phyloP scores from a whole-genome alignment of 2,329 filamentous ascomycete genomes.

The Alternaria triticimaculans region DNA sequence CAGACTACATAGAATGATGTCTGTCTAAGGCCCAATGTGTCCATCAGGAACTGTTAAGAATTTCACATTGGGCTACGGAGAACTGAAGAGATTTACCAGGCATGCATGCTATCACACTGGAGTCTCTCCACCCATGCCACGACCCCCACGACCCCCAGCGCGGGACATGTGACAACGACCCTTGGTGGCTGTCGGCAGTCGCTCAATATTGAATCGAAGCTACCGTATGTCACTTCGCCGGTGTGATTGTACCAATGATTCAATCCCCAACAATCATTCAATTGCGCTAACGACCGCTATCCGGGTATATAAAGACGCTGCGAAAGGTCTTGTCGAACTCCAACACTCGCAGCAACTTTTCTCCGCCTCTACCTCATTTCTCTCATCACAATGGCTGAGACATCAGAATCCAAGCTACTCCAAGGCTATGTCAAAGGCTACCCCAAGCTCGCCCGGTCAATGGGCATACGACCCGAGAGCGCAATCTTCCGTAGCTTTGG shows the following conservation, averaged over 20 bases:
- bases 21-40: too few species aligned
- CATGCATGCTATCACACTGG: too few species aligned
- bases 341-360: not conserved
- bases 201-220: not conserved
- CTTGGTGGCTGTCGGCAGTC: not conserved
- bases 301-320: not conserved
- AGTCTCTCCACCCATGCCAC: too few species aligned
- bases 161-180: too few species aligned
- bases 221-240: not conserved
- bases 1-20: too few species aligned
- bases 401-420: conserved; percentile 38
- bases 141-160: too few species aligned
- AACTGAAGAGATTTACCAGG: too few species aligned
- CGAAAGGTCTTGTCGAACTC: not conserved
- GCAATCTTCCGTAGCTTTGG: not conserved
- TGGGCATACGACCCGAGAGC: not conserved
- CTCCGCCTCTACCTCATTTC: not conserved
- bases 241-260: not conserved
- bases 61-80: too few species aligned
- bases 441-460: not conserved
- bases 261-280: not conserved
- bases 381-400: conserved; percentile 8
- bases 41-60: too few species aligned
- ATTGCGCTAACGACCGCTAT: not conserved
- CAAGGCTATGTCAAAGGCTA: not conserved